phyloP scores from a whole-genome alignment of 2,329 filamentous ascomycete species.

The Fusarium solani-melongenae region DNA sequence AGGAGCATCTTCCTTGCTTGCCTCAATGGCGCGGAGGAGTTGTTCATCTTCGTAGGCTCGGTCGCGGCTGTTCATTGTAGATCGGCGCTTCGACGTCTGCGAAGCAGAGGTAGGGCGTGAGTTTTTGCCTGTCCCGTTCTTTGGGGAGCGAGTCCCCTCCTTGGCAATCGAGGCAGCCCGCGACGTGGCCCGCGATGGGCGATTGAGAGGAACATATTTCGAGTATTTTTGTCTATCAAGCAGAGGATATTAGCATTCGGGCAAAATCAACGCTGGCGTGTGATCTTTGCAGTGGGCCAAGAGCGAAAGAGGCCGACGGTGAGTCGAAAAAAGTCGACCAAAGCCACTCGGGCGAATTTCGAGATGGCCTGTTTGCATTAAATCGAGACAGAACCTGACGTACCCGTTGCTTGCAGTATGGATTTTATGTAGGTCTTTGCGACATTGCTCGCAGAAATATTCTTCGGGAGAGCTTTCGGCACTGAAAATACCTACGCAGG shows the following conservation, averaged over 20 bases:
- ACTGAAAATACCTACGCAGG: conserved; percentile 96
- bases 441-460: conserved; percentile 97
- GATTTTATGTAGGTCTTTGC: conserved; percentile 90
- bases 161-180: conserved; percentile 71
- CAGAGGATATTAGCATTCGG: neutral
- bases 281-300: neutral
- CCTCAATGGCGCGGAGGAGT: conserved; percentile 88
- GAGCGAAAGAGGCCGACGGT: neutral
- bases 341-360: neutral
- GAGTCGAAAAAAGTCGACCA: neutral
- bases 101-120: conserved; percentile 62
- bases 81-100: conserved; percentile 79
- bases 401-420: conserved; percentile 86
- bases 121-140: conserved; percentile 68
- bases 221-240: conserved; percentile 70
- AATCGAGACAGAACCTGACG: conserved; percentile 50
- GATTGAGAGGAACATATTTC: conserved; percentile 71
- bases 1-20: conserved; percentile 85
- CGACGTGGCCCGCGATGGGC: conserved; percentile 66
- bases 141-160: conserved; percentile 66
- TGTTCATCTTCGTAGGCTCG: conserved; percentile 96
- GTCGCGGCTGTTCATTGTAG: conserved; percentile 96
- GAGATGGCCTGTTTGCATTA: neutral
- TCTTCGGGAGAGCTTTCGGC: conserved; percentile 93
- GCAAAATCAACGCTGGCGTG: neutral